Percentiles rank a stretch among this genome's conserved stretches.
Evolutionary conservation across 768 basidiomycete species (phyloP).

Genomic region (Calocybe indica): DNA sequence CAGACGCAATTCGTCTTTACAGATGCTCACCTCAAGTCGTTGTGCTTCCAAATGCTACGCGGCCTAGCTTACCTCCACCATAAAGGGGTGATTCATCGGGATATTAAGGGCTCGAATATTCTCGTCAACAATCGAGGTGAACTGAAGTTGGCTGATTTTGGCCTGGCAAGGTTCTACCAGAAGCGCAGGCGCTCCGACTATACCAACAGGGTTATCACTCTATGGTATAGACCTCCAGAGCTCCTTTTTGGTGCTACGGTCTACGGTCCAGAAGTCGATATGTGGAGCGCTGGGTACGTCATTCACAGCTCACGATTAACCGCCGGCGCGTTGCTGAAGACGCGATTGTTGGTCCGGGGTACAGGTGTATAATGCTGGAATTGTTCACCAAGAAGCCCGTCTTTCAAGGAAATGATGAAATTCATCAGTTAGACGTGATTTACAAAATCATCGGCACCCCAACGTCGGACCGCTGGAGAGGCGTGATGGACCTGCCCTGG

Average conservation of each 20-base stretch:
- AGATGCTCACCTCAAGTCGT: constrained; percentile 88
- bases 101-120: constrained; percentile 99
- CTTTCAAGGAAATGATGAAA: constrained; percentile 98
- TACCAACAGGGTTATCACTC: constrained; percentile 98
- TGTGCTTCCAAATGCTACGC: constrained; percentile 92
- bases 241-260: constrained; percentile 91
- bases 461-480: constrained; percentile 75
- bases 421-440: constrained; percentile 92
- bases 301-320: no score
- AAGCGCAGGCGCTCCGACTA: constrained; percentile 89
- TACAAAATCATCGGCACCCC: constrained; percentile 92
- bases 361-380: constrained; percentile 97
- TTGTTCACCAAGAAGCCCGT: constrained; percentile 91
- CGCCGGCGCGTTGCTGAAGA: not conserved
- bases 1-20: constrained; percentile 85
- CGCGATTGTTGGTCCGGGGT: constrained; percentile 2
- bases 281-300: constrained; percentile 97
- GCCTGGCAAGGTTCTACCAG: constrained; percentile 93
- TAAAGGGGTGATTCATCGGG: constrained; percentile 94
- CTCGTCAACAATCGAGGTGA: constrained; percentile 87
- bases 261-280: constrained; percentile 96
- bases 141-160: constrained; percentile 96
- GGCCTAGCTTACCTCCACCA: constrained; percentile 94
- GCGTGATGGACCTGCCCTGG: constrained; percentile 85
- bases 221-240: constrained; percentile 98